Evolutionary conservation across 2,329 filamentous ascomycete species (phyloP).

Genomic region (Calonectria fujianensis): DNA sequence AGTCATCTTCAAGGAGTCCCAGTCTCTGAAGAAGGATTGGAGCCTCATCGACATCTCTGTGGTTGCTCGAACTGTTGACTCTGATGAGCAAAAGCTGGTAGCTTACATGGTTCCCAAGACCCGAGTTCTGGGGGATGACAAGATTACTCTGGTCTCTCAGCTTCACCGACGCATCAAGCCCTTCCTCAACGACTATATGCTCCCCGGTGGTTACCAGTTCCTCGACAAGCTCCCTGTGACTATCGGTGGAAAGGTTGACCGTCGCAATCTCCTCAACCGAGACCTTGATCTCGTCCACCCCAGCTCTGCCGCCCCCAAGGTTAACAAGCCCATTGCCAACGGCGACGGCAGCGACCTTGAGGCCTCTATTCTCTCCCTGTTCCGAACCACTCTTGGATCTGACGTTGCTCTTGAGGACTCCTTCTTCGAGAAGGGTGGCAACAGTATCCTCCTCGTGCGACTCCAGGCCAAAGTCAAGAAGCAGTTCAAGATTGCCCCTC

Average conservation of each 20-base stretch:
- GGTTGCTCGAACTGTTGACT: slow-evolving; percentile 45
- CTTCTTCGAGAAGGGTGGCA: slow-evolving; percentile 54
- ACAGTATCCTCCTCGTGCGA: slow-evolving; percentile 53
- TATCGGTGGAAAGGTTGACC: slow-evolving; percentile 52
- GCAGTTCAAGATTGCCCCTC: slow-evolving; percentile 52
- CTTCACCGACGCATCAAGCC: slow-evolving; percentile 48
- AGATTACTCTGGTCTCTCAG: slow-evolving; percentile 41
- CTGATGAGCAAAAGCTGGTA: slow-evolving; percentile 51
- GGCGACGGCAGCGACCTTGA: slow-evolving; percentile 45
- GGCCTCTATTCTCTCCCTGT: slow-evolving; percentile 46
- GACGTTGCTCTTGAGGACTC: slow-evolving; percentile 46
- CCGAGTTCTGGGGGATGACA: slow-evolving; percentile 39
- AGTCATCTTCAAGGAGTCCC: slow-evolving; percentile 48
- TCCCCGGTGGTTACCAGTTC: slow-evolving; percentile 51
- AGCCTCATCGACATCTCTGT: slow-evolving; percentile 47
- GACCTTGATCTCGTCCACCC: slow-evolving; percentile 47
- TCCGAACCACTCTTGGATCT: slow-evolving; percentile 45
- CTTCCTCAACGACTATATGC: slow-evolving; percentile 54
- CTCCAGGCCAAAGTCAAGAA: slow-evolving; percentile 54
- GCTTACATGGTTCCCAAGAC: slow-evolving; percentile 50
- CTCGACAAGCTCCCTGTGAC: slow-evolving; percentile 48
- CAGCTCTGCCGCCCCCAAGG: slow-evolving; percentile 29
- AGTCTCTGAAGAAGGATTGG: slow-evolving; percentile 35
- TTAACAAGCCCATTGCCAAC: slow-evolving; percentile 16
- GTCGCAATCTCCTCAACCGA: slow-evolving; percentile 45